Evolutionary conservation across 139 green algal species (phyloP), one percentile per base, ranked within the genome.

Genomic region (Chlamydomonas sp.): DNA sequence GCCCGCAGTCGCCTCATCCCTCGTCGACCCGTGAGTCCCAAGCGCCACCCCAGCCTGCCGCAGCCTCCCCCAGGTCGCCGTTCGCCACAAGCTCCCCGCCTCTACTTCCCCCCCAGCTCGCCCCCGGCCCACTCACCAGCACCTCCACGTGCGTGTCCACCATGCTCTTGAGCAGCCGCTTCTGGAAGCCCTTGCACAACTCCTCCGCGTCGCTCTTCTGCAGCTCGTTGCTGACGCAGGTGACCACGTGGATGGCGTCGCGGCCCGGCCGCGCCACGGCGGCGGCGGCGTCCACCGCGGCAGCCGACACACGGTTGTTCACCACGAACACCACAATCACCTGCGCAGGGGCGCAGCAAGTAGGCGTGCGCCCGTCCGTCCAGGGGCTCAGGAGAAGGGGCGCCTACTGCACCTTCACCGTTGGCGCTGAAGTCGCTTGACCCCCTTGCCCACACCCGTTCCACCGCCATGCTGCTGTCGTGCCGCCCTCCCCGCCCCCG

Each of bases 241-340:
- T 88, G 31, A 90, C 87, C 20, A 90, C 76, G 75, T 90, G 87
- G 62, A 90, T 59, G 20, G 20, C 31, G 87, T 90, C 87, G 20
- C 66, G 87, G 1, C 87, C 87, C 0, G 87, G 80, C 18, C 77
- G 67, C 2, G 75, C 80, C 74, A 90, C 59, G 64, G 66, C 5
- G 63, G 67, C 83, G 15, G 83, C 83, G 9, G 74, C 74, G 62
- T 88, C 83, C 73, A 88, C 83, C 2, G 83, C 83, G 31, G 83
- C 14, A 0, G 83, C 73, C 15, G 73, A 82, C n/a, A 88, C 83
- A 15, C 82, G 82, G 82, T 86, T 86, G 72, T 86, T 86, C 16
- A 88, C 73, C 63, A 88, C 83, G 12, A 88, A 88, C 63, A 88
- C 83, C 63, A 88, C 83, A 58, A 88, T 60, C 7, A 90, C 79